Base-by-base conservation (phyloP, 345 rosid genomes). In the Populus pruinosa region DNA sequence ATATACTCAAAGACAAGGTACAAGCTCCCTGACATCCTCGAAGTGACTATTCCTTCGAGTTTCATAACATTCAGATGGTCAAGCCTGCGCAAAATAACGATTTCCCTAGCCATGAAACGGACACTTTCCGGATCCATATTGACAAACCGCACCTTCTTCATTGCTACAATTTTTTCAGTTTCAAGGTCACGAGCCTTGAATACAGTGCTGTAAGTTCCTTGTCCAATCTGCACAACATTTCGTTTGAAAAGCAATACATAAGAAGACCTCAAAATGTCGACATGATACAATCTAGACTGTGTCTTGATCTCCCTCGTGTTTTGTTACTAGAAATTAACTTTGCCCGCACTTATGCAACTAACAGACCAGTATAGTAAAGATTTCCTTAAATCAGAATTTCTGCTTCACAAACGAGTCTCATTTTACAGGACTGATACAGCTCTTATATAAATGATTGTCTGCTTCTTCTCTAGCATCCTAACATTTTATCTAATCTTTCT, bases 81-180 rank as follows among this genome's bases (percentile, higher is more conserved):
- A 5, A 93, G 93, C 79, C 86, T 90, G 9, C 98, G 87, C 79
- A 93, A 68, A 73, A 93, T 89, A 38, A 85, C 83, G 70, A 95
- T 95, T 83, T 95, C 99, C 77, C 99, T 89, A 2, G 99, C 98
- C 99, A 95, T 93, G 79, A 95, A 95, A 49, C 92, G 90, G 18
- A 92, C 97, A 71, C 98, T 95, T 53, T 89, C 98, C 0, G 96
- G 94, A 79, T 95, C 99, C 99, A 90, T 89, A 72, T 87, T 92
- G 8, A 86, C 83, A 80, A 93, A 95, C 73, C 98, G 82, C 56
- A 95, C 99, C 85, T 93, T 95, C 92, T 95, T 95, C 97, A 93
- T 88, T 2, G 98, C 98, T 73, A 93, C 94, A 55, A 82, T 82
- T 78, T 90, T 88, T 0, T 91, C 91, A 5, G 88, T 88, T 82